Percentiles rank a stretch among this genome's conserved stretches.
phyloP scores from a whole-genome alignment of 2,329 filamentous ascomycete genomes.

The Cladophialophora psammophila region DNA sequence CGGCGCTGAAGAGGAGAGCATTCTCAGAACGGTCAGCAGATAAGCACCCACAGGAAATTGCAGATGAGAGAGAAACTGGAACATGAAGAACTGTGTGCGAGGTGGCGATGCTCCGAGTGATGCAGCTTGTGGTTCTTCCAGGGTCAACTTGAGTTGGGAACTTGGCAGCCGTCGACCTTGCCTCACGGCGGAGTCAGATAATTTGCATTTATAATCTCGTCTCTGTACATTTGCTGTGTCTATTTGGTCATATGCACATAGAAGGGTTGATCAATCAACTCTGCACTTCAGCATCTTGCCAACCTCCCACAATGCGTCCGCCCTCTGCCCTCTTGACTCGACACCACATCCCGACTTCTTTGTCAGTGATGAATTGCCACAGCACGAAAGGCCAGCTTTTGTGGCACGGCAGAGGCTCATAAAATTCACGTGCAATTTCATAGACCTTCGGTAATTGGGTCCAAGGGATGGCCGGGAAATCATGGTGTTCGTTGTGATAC shows the following conservation, averaged over 20 bases:
- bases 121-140: neutral
- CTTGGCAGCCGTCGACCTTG: conserved; percentile 14
- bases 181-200: neutral
- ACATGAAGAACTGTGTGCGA: neutral
- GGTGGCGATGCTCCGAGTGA: neutral
- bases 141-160: conserved; percentile 6
- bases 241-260: conserved; percentile 23
- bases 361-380: conserved; percentile 94
- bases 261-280: conserved; percentile 53
- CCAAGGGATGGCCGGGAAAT: conserved; percentile 97
- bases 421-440: conserved; percentile 86
- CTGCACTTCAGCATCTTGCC: conserved; percentile 75
- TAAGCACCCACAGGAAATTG: neutral
- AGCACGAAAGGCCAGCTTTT: conserved; percentile 91
- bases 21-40: neutral
- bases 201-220: conserved; percentile 2
- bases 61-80: neutral
- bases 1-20: neutral
- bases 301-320: conserved; percentile 66
- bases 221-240: conserved; percentile 17
- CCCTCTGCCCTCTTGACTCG: conserved; percentile 91
- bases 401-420: conserved; percentile 83
- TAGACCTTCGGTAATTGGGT: conserved; percentile 80
- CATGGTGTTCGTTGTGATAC: conserved; percentile 97
- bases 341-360: conserved; percentile 86